Percentiles rank a stretch among this genome's conserved stretches.
Evolutionary conservation across 768 basidiomycete genomes (phyloP).

Genomic region (Leccinum arenicola): DNA sequence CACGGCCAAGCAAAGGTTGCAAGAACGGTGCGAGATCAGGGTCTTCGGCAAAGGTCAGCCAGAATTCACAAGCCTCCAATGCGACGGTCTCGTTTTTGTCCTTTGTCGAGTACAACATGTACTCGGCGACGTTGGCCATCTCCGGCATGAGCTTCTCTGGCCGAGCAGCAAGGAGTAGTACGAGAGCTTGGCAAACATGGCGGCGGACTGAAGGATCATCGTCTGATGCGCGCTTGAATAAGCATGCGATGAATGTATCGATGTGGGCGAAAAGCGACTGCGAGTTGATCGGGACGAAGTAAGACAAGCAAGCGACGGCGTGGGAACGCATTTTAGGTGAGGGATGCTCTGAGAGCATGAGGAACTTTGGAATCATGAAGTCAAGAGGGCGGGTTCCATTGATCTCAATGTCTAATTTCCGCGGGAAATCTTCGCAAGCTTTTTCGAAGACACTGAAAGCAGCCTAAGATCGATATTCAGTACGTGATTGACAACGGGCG

Average conservation of each 20-base stretch:
- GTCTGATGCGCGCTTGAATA: slow-evolving; percentile 95
- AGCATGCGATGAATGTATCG: slow-evolving; percentile 87
- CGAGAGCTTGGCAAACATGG: slow-evolving; percentile 94
- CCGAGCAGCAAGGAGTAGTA: slow-evolving; percentile 86
- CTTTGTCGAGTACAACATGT: slow-evolving; percentile 98
- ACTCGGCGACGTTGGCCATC: slow-evolving; percentile 92
- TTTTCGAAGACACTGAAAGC: slow-evolving; percentile 94
- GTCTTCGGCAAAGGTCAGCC: slow-evolving; percentile 98
- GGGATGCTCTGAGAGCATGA: slow-evolving; percentile 81
- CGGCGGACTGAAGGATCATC: slow-evolving; percentile 91
- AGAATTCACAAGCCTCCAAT: slow-evolving; percentile 98
- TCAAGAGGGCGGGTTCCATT: slow-evolving; percentile 91
- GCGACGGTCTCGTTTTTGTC: slow-evolving; percentile 97
- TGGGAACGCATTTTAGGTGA: slow-evolving; percentile 89
- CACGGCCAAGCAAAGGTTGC: slow-evolving; percentile 83
- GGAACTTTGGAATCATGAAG: slow-evolving; percentile 95
- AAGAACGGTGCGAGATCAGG: slow-evolving; percentile 81
- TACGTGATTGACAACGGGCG: slow-evolving; percentile 3
- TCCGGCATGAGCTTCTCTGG: slow-evolving; percentile 97
- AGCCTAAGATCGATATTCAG: slow-evolving; percentile 47
- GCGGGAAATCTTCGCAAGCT: slow-evolving; percentile 95
- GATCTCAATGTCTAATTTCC: slow-evolving; percentile 92
- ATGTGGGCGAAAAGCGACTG: slow-evolving; percentile 89
- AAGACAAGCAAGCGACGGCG: slow-evolving; percentile 91
- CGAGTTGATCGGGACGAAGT: slow-evolving; percentile 84